Evolutionary conservation across 345 rosid species (phyloP), one percentile per base, ranked within the genome.

Genomic region (Populus simonii): DNA sequence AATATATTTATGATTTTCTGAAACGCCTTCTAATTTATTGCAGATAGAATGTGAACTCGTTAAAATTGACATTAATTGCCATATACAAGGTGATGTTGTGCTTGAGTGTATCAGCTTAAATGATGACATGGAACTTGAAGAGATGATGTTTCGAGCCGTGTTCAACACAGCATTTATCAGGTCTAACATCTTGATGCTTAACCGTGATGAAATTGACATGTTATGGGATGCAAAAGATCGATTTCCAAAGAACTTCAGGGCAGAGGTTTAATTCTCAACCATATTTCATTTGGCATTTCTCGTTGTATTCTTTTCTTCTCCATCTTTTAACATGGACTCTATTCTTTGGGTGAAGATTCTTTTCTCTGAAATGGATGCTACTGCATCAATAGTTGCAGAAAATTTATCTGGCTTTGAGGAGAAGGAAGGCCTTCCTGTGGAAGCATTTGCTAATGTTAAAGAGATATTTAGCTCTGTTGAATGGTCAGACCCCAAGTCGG

Each of bases 171-270:
- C 98, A 70, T 93, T 95, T 84, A 93, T 95, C 68, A 87, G 98
- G 83, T 93, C 99, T 78, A 95, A 95, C 66, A 95, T 95, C 78
- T 87, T 95, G 89, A 95, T 95, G 89, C 93, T 95, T 65, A 95
- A 91, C 72, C 92, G 88, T 69, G 98, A 95, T 77, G 99, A 95
- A 76, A 88, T 95, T 75, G 99, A 93, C 82, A 88, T 85, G 41
- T 76, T 92, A 74, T 95, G 99, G 99, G 88, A 91, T 80, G 84
- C 87, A 57, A 93, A 90, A 84, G 97, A 90, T 72, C 87, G 76
- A 74, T 95, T 95, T 80, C 97, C 96, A 61, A 93, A 88, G 90
- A 90, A 87, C 62, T 95, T 95, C 87, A 95, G 93, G 81, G 92
- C 91, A 62, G 99, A 95, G 99, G 99, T 93, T 88, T 79, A 63